Conservation (phyloP, 495 filamentous ascomycete genomes). For the Neurospora cerealis region DNA sequence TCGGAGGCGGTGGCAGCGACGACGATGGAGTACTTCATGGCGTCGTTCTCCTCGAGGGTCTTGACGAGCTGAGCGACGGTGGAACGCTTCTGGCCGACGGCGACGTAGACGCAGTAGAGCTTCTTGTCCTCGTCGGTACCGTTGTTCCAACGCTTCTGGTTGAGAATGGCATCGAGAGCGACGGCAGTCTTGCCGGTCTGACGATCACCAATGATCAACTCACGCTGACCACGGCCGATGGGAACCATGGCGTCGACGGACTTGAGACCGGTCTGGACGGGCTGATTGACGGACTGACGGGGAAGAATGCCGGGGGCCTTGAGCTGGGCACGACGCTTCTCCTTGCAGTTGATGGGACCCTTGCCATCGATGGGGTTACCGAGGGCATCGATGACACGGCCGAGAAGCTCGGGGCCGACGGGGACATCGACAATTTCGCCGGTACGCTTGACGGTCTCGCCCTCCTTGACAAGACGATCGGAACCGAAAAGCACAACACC, state of each 20-base stretch:
- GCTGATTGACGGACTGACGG: conserved; percentile 93
- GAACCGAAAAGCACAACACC: conserved; percentile 99
- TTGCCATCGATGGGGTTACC: conserved; percentile 99
- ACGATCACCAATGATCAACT: conserved; percentile 99
- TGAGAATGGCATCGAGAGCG: conserved; percentile 95
- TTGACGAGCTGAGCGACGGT: conserved; percentile 98
- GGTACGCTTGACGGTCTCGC: conserved; percentile 98
- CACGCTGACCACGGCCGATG: conserved; percentile 99
- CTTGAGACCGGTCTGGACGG: conserved; percentile 98
- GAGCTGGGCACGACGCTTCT: conserved; percentile 93
- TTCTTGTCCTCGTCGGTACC: conserved; percentile 84
- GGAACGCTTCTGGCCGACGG: conserved; percentile 98
- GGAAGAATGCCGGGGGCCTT: conserved; percentile 98
- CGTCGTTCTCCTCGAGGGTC: conserved; percentile 98
- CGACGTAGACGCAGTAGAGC: conserved; percentile 99
- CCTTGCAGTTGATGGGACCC: conserved; percentile 82
- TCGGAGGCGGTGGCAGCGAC: conserved; percentile 97
- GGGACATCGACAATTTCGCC: conserved; percentile 99
- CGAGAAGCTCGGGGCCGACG: conserved; percentile 84
- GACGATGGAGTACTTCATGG: conserved; percentile 96
- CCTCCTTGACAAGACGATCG: conserved; percentile 98
- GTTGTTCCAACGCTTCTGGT: conserved; percentile 98
- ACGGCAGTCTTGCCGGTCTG: conserved; percentile 99
- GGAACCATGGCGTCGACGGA: conserved; percentile 99
- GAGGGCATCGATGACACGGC: conserved; percentile 96